Conservation (phyloP, 2,329 filamentous ascomycete genomes). For the Ophiostoma fasciatum region DNA sequence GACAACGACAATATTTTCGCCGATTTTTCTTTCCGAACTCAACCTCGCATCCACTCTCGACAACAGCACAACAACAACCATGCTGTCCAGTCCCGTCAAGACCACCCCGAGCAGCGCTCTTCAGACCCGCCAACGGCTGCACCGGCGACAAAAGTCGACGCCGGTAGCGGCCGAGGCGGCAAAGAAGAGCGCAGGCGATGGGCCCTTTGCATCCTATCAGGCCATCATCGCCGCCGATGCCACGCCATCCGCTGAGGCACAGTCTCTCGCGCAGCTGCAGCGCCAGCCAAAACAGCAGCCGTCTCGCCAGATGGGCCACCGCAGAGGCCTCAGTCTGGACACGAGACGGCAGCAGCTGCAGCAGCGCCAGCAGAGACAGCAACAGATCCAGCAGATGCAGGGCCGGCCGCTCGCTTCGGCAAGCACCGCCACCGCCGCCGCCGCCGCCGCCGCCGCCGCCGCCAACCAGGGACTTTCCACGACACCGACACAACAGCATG, state of each 20-base stretch:
- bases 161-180: slow-evolving; percentile 58
- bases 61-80: slow-evolving; percentile 12
- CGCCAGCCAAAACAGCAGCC: slow-evolving; percentile 22
- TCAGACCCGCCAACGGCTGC: slow-evolving; percentile 58
- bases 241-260: neutral
- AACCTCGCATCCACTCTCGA: slow-evolving; percentile 9
- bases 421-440: no score
- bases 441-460: slow-evolving; percentile 20
- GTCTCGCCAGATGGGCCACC: slow-evolving; percentile 40
- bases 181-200: slow-evolving; percentile 37
- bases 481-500: slow-evolving; percentile 50
- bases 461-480: slow-evolving; percentile 41
- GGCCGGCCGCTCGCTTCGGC: no score
- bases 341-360: slow-evolving; percentile 45
- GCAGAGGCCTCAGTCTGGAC: slow-evolving; percentile 75
- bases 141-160: slow-evolving; percentile 80
- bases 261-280: slow-evolving; percentile 1
- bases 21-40: slow-evolving; percentile 16
- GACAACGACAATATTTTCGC: slow-evolving; percentile 8
- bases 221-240: neutral
- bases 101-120: slow-evolving; percentile 36
- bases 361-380: slow-evolving; percentile 13
- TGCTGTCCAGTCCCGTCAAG: slow-evolving; percentile 33
- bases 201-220: no score
- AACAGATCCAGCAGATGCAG: slow-evolving; percentile 12